Evolutionary conservation across 768 basidiomycete species (phyloP).

Genomic region (Kwoniella shandongensis): DNA sequence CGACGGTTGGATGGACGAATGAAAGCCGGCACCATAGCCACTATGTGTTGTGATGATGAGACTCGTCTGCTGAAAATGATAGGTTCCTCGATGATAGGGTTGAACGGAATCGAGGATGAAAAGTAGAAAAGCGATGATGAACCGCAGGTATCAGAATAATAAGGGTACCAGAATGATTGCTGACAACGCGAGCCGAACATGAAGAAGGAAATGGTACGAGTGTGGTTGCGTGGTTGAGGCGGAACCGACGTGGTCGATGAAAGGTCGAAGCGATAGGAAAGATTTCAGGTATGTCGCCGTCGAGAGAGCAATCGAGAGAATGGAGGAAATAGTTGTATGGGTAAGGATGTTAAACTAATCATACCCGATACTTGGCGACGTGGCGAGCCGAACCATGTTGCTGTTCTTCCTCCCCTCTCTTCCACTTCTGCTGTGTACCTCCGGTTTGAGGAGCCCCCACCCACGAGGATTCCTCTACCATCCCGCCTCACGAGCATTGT

Average conservation of each 20-base stretch:
- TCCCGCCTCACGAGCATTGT: constrained; percentile 26
- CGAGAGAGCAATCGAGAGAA: neutral
- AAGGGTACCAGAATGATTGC: neutral
- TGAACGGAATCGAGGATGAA: constrained; percentile 8
- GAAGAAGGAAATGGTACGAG: too few relatives aligned
- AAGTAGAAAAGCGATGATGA: neutral
- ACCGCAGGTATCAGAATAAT: constrained; percentile 3
- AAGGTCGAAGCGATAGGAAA: neutral
- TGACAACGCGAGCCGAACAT: too few relatives aligned
- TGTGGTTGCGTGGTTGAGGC: too few relatives aligned
- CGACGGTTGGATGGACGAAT: constrained; percentile 1
- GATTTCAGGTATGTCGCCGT: neutral
- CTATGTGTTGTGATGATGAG: neutral
- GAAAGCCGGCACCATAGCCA: constrained; percentile 8
- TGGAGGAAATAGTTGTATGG: neutral
- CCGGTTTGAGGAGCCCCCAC: neutral
- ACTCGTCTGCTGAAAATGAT: neutral
- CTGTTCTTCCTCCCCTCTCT: constrained; percentile 3
- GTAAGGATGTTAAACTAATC: neutral
- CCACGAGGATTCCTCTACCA: constrained; percentile 13
- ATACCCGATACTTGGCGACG: neutral
- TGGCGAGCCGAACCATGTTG: constrained; percentile 22
- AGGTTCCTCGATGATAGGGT: constrained; percentile 8
- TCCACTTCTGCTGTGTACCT: neutral
- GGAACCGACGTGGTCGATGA: neutral